Percentiles rank a stretch among this genome's conserved stretches.
Conservation (phyloP, 345 rosid species). For the Populus ilicifolia region DNA sequence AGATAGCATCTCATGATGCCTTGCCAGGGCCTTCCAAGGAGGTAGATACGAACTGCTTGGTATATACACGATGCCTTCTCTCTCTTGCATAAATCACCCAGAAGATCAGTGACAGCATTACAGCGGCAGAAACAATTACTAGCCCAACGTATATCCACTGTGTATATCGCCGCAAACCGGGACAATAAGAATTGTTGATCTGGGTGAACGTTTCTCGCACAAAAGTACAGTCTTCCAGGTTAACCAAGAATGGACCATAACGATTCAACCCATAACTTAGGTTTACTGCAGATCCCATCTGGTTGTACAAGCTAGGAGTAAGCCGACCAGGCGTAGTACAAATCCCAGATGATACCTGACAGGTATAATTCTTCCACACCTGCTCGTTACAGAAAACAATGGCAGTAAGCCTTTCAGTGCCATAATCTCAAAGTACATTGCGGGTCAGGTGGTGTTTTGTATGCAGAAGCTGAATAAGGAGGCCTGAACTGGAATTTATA, state of each 20-base stretch:
- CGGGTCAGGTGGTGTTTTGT: background rate
- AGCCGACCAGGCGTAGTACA: constrained; percentile 74
- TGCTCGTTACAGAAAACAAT: constrained; percentile 16
- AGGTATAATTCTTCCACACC: constrained; percentile 64
- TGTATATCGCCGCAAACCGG: constrained; percentile 51
- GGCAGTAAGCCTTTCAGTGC: background rate
- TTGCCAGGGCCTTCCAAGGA: constrained; percentile 31
- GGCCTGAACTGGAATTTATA: background rate
- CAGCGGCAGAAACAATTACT: constrained; percentile 70
- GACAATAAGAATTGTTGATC: constrained; percentile 53
- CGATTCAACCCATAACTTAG: constrained; percentile 70
- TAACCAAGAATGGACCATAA: constrained; percentile 78
- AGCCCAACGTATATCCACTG: constrained; percentile 77
- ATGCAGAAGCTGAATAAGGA: background rate
- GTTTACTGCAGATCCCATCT: constrained; percentile 67
- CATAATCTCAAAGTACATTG: background rate
- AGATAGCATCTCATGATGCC: constrained; percentile 13
- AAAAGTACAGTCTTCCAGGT: constrained; percentile 67
- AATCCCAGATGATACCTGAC: constrained; percentile 46
- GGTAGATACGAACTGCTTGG: constrained; percentile 43
- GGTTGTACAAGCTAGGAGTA: constrained; percentile 57
- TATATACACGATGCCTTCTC: constrained; percentile 74
- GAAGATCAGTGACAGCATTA: constrained; percentile 85
- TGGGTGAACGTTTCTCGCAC: constrained; percentile 71
- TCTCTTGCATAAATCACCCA: constrained; percentile 90